phyloP scores from a whole-genome alignment of 805 yeast genomes.

The Yarrowia phangngaensis region DNA sequence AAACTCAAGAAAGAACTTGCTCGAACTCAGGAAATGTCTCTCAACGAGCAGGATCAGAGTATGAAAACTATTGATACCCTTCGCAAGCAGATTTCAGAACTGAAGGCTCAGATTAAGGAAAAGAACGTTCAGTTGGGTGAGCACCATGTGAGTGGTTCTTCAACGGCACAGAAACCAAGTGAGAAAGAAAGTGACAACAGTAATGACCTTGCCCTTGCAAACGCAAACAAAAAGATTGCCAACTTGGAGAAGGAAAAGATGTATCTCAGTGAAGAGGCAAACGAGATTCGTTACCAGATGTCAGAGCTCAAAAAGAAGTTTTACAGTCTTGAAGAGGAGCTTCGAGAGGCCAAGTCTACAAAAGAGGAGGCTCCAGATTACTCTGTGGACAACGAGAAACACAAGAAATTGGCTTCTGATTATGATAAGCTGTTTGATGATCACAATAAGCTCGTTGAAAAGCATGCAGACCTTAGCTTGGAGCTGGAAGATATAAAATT shows the following conservation, averaged over 20 bases:
- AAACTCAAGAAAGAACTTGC: constrained; percentile 22
- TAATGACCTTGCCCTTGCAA: too few species aligned
- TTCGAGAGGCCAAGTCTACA: constrained; percentile 19
- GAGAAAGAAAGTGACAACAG: constrained; percentile 6
- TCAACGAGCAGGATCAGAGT: constrained; percentile 31
- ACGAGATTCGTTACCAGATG: constrained; percentile 29
- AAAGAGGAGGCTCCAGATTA: constrained; percentile 30
- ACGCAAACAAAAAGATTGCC: constrained; percentile 21
- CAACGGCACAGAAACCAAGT: constrained; percentile 4
- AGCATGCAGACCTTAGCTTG: constrained; percentile 12
- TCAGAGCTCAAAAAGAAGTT: constrained; percentile 26
- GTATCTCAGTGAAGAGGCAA: constrained; percentile 33
- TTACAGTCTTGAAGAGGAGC: constrained; percentile 17
- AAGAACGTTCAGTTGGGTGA: constrained; percentile 19
- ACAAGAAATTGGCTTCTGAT: constrained; percentile 10
- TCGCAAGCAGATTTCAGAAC: constrained; percentile 32
- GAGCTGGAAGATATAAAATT: constrained; percentile 15
- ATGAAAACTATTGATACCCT: constrained; percentile 29
- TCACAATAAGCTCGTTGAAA: constrained; percentile 15
- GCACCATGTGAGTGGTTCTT: constrained; percentile 12
- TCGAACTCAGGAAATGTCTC: constrained; percentile 22
- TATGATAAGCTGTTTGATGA: constrained; percentile 23
- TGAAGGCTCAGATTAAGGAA: constrained; percentile 32
- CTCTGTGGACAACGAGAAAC: constrained; percentile 36
- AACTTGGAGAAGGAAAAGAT: constrained; percentile 36